These are phyloP conservation scores for Choiromyces venosus DNA, from an alignment of 495 filamentous ascomycete genomes.

Conservation along the genomic window DNA sequence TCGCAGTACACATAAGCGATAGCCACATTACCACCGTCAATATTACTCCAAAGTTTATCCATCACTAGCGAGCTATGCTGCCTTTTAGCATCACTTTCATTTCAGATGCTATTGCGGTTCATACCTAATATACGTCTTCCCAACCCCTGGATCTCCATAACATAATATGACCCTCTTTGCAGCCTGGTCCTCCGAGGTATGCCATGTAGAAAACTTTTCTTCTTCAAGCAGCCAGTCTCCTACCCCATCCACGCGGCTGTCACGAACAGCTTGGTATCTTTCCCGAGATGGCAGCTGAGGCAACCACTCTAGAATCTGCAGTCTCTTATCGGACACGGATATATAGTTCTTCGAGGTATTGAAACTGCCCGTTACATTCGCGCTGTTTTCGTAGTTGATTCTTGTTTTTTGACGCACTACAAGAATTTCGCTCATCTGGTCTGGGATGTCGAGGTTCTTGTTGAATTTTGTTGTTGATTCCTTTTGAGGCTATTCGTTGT, in stretches of 20 bases:
- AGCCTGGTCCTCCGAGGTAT: neutral
- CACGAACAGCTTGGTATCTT: neutral
- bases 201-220: neutral
- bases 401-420: no score
- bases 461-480: no score
- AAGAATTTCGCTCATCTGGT: no score
- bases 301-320: neutral
- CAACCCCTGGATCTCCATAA: neutral
- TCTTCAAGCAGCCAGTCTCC: neutral
- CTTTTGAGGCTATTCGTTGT: no score
- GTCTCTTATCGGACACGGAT: neutral
- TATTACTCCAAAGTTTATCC: neutral
- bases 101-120: neutral
- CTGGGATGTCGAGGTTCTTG: no score
- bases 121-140: neutral
- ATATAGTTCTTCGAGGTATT: neutral
- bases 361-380: no score
- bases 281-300: neutral
- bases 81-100: neutral
- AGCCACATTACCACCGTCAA: neutral
- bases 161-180: neutral
- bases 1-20: neutral
- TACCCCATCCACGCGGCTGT: neutral
- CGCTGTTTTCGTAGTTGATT: no score
- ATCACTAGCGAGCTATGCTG: neutral